phyloP scores from a whole-genome alignment of 2,329 filamentous ascomycete genomes.

The Pseudocercospora crystallina region DNA sequence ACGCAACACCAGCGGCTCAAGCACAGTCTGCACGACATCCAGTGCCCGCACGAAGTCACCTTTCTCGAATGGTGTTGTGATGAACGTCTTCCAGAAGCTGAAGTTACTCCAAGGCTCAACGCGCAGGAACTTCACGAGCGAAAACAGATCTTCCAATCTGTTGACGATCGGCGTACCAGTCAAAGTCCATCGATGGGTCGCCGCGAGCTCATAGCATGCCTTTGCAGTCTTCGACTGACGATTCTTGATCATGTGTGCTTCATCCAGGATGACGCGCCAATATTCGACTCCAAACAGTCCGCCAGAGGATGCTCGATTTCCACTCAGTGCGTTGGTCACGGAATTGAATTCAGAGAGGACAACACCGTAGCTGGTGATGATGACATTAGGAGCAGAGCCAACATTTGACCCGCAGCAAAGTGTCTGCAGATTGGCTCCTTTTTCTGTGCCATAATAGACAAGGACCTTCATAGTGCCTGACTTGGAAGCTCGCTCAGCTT shows the following conservation, averaged over 20 bases:
- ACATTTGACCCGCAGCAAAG: conserved; percentile 76
- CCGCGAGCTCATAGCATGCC: conserved; percentile 86
- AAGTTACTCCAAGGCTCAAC: conserved; percentile 99
- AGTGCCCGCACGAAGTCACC: conserved; percentile 91
- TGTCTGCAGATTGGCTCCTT: conserved; percentile 72
- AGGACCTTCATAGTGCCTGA: conserved; percentile 78
- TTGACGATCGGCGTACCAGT: conserved; percentile 98
- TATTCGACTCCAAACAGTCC: conserved; percentile 90
- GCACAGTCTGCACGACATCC: conserved; percentile 93
- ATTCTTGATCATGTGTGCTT: conserved; percentile 91
- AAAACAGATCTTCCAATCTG: conserved; percentile 90
- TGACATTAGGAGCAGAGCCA: conserved; percentile 75
- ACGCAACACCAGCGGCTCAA: conserved; percentile 92
- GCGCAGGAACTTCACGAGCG: conserved; percentile 83
- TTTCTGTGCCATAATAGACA: conserved; percentile 90
- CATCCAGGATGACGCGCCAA: conserved; percentile 92
- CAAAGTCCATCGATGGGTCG: conserved; percentile 85
- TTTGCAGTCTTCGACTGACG: conserved; percentile 85
- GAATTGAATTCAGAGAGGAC: conserved; percentile 87
- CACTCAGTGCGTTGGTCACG: conserved; percentile 60
- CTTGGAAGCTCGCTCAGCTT: conserved; percentile 86
- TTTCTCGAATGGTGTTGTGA: conserved; percentile 94
- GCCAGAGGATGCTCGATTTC: conserved; percentile 54
- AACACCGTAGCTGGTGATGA: conserved; percentile 93
- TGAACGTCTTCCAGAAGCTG: conserved; percentile 98